A percentile compares a stretch with the other conserved stretches of the same genome.
These are phyloP conservation scores for Flaveria robusta DNA, from an alignment of 129 eudicot genomes.

Conservation along the genomic window DNA sequence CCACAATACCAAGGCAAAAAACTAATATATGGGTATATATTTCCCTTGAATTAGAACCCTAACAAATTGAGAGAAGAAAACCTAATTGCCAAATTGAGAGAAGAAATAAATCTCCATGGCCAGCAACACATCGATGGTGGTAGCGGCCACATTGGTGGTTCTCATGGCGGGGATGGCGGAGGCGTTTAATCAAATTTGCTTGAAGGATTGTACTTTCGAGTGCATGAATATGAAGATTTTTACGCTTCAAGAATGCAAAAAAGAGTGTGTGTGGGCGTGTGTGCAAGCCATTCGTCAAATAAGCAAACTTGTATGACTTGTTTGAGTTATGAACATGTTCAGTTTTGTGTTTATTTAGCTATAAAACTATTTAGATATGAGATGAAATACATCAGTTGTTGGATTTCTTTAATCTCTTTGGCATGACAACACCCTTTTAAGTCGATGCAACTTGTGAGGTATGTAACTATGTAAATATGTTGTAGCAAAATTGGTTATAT, in stretches of 20 bases:
- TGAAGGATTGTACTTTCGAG: constrained; percentile 29
- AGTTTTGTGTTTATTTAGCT: background rate
- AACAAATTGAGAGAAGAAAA: background rate
- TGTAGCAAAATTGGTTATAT: background rate
- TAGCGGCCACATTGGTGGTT: constrained; percentile 17
- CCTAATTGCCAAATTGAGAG: background rate
- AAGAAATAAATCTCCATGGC: constrained; percentile 21
- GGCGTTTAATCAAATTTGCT: constrained; percentile 22
- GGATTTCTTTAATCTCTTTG: background rate
- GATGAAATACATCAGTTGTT: background rate
- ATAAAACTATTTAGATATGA: background rate
- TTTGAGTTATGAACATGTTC: background rate
- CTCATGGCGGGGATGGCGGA: constrained; percentile 12
- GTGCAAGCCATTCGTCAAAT: constrained; percentile 27
- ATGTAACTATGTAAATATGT: too few species aligned
- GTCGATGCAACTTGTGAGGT: background rate
- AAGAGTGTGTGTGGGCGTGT: constrained; percentile 35
- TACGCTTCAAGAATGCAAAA: constrained; percentile 35
- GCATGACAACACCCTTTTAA: background rate
- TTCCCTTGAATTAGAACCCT: constrained; percentile 10
- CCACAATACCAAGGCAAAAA: constrained; percentile 9
- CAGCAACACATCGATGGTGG: constrained; percentile 9
- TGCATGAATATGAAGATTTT: constrained; percentile 31
- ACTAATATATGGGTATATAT: too few species aligned
- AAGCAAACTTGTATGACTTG: constrained; percentile 10